Conservation (phyloP, 23 red algal species). For the Agarophyton chilense region DNA sequence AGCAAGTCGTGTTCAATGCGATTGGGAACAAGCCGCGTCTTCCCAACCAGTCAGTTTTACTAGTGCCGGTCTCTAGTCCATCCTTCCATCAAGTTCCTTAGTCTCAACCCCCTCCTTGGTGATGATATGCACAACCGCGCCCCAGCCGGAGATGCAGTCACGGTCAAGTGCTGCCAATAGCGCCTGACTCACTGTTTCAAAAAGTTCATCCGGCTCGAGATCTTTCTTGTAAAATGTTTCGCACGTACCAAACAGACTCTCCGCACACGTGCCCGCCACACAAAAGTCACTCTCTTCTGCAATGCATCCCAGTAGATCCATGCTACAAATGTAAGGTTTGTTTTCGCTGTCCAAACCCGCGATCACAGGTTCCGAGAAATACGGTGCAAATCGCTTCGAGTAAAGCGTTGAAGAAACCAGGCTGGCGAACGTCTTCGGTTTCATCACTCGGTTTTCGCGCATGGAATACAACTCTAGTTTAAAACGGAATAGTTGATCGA, state of each 20-base stretch:
- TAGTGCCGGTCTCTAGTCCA: constrained; percentile 68
- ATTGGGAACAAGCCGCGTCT: too few relatives aligned
- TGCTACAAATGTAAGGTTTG: constrained; percentile 91
- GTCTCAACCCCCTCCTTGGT: constrained; percentile 84
- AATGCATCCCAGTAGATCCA: constrained; percentile 92
- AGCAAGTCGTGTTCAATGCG: too few relatives aligned
- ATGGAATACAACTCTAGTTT: constrained; percentile 89
- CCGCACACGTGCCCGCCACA: constrained; percentile 92
- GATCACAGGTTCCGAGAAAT: constrained; percentile 96
- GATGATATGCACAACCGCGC: constrained; percentile 90
- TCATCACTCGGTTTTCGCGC: constrained; percentile 91
- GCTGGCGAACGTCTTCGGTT: constrained; percentile 85
- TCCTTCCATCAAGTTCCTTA: constrained; percentile 83
- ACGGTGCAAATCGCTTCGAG: constrained; percentile 93
- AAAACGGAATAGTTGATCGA: constrained; percentile 83
- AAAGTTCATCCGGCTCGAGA: constrained; percentile 86
- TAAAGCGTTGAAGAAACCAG: constrained; percentile 94
- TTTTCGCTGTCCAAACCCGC: constrained; percentile 91
- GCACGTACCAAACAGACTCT: constrained; percentile 94
- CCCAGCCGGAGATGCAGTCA: constrained; percentile 99
- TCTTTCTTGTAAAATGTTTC: constrained; percentile 97
- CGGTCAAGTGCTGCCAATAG: constrained; percentile 91
- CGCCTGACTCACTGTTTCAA: constrained; percentile 91
- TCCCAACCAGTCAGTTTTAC: neutral
- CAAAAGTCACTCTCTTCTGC: constrained; percentile 90